Percentiles rank a stretch among this genome's conserved stretches.
phyloP scores from a whole-genome alignment of 108 stramenopile species.

The Cyclotella cryptica region DNA sequence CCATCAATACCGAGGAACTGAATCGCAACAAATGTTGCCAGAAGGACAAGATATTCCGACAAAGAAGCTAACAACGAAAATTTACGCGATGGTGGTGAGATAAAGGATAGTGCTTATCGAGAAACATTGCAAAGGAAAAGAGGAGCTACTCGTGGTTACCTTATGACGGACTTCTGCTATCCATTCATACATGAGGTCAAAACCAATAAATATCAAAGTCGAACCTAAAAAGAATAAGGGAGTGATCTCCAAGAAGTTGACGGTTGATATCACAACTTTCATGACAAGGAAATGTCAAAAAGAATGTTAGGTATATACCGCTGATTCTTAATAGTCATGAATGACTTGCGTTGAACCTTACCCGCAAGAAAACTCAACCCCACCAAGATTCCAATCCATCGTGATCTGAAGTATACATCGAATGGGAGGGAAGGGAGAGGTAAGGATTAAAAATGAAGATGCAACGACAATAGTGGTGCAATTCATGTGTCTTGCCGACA shows the following conservation, averaged over 20 bases:
- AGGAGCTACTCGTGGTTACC: conserved; percentile 48
- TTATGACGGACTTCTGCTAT: conserved; percentile 89
- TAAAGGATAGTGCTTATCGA: neutral
- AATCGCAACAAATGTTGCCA: conserved; percentile 52
- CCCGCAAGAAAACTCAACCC: conserved; percentile 59
- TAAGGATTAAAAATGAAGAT: neutral
- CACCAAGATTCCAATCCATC: conserved; percentile 80
- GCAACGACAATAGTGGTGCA: neutral
- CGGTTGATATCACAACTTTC: conserved; percentile 67
- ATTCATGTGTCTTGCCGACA: conserved; percentile 17
- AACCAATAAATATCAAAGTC: conserved; percentile 90
- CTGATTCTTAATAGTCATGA: neutral
- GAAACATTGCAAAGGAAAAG: neutral
- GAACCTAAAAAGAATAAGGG: conserved; percentile 95
- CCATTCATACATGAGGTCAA: conserved; percentile 97
- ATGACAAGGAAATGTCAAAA: neutral
- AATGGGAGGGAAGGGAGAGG: neutral
- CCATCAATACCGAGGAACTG: conserved; percentile 51
- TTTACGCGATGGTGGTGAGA: neutral
- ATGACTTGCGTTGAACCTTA: neutral
- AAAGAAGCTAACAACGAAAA: conserved; percentile 34
- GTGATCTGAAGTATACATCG: conserved; percentile 32
- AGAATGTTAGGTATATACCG: neutral
- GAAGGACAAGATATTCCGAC: conserved; percentile 47
- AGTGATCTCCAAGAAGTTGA: conserved; percentile 79